Percentiles rank a stretch among this genome's conserved stretches.
phyloP scores from a whole-genome alignment of 371 early-diverging fungal species.

The Apophysomyces trapeziformis region DNA sequence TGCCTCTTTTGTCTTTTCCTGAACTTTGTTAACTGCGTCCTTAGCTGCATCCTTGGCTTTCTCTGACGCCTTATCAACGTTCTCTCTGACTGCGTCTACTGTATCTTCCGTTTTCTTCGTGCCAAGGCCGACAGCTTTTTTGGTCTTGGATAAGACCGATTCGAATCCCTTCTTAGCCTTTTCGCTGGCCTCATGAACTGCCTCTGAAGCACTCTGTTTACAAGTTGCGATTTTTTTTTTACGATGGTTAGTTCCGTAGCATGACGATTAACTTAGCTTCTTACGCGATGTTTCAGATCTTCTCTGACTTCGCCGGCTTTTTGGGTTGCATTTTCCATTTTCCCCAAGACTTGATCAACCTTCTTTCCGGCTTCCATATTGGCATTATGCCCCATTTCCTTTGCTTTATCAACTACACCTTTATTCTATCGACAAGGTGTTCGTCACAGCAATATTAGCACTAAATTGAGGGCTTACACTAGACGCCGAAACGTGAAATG shows the following conservation, averaged over 20 bases:
- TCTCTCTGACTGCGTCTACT: conserved; percentile 2
- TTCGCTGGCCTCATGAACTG: conserved; percentile 12
- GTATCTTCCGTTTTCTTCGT: conserved; percentile 15
- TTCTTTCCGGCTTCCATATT: conserved; percentile 19
- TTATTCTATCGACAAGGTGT: background rate
- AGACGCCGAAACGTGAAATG: background rate
- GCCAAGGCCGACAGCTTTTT: conserved; percentile 20
- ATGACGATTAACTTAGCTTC: background rate
- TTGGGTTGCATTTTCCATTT: conserved; percentile 14
- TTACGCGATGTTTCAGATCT: conserved; percentile 15
- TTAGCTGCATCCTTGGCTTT: background rate
- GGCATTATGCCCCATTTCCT: conserved; percentile 19
- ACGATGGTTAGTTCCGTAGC: conserved; percentile 4
- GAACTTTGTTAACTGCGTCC: too few species aligned
- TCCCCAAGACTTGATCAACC: conserved; percentile 17
- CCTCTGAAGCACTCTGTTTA: background rate
- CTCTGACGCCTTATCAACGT: background rate
- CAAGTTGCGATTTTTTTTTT: conserved; percentile 6
- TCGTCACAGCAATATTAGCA: background rate
- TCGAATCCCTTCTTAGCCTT: conserved; percentile 15
- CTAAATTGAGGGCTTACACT: background rate
- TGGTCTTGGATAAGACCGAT: conserved; percentile 12
- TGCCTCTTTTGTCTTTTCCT: too few species aligned
- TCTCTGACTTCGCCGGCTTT: conserved; percentile 15
- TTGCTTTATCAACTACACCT: conserved; percentile 19